phyloP scores from a whole-genome alignment of 495 filamentous ascomycete species.

The Talaromyces trachyspermus region DNA sequence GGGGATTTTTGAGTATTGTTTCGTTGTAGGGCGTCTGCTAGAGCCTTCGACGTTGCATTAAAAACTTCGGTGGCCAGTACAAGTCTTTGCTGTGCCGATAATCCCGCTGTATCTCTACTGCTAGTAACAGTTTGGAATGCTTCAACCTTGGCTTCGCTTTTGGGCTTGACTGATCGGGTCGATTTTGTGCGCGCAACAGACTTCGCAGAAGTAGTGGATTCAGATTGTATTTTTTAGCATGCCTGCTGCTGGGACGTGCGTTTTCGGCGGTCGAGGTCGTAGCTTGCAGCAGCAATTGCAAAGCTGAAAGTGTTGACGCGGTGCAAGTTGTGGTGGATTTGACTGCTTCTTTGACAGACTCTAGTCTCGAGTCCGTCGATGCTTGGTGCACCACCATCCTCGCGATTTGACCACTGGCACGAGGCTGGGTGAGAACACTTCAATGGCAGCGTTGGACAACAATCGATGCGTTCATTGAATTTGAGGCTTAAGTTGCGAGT shows the following conservation, averaged over 20 bases:
- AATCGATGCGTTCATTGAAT: background rate
- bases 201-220: constrained; percentile 12
- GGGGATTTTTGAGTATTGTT: constrained; percentile 24
- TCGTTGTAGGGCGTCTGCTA: constrained; percentile 64
- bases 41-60: constrained; percentile 64
- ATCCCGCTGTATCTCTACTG: constrained; percentile 25
- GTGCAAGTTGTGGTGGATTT: constrained; percentile 43
- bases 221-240: too few relatives aligned
- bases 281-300: constrained; percentile 37
- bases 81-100: constrained; percentile 54
- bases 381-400: constrained; percentile 35
- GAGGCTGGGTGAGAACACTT: background rate
- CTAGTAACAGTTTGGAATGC: constrained; percentile 24
- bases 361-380: constrained; percentile 24
- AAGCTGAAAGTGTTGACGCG: constrained; percentile 35
- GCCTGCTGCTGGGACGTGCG: background rate
- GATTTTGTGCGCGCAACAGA: constrained; percentile 27
- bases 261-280: constrained; percentile 19
- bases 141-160: constrained; percentile 18
- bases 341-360: constrained; percentile 42
- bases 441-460: background rate
- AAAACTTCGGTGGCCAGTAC: constrained; percentile 75
- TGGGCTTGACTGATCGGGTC: constrained; percentile 27
- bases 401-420: background rate
- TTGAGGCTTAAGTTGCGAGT: background rate